Conservation (phyloP, 192 early-diverging fungal genomes). For the Spizellomyces sp. region DNA sequence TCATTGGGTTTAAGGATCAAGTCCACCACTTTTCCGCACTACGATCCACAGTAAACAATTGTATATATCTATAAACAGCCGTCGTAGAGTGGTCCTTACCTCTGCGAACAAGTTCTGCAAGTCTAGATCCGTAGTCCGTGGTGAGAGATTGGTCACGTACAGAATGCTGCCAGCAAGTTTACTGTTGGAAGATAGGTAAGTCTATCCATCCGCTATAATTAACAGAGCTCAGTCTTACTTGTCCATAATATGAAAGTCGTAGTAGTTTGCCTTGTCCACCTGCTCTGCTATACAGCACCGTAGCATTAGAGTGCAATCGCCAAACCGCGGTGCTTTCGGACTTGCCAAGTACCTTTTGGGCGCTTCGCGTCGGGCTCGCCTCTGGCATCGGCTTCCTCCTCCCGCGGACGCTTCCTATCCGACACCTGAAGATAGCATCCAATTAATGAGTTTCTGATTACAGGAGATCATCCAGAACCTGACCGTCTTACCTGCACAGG, state of each 20-base stretch:
- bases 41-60: no score
- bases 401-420: no score
- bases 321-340: no score
- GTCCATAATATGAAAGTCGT: slow-evolving; percentile 24
- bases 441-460: no score
- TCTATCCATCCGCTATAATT: not conserved
- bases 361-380: no score
- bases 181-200: not conserved
- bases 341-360: no score
- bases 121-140: not conserved
- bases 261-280: slow-evolving; percentile 8
- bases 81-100: not conserved
- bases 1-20: slow-evolving; percentile 42
- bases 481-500: no score
- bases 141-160: slow-evolving; percentile 32
- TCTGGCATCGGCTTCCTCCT: no score
- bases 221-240: slow-evolving; percentile 6
- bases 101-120: slow-evolving; percentile 2
- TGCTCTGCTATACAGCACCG: not conserved
- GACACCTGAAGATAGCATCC: no score
- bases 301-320: no score
- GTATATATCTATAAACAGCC: not conserved
- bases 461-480: no score
- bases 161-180: slow-evolving; percentile 31
- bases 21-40: slow-evolving; percentile 47